Evolutionary conservation across 306 rosid species (phyloP), one percentile per base, ranked within the genome.

Genomic region (Quercus bicolor): DNA sequence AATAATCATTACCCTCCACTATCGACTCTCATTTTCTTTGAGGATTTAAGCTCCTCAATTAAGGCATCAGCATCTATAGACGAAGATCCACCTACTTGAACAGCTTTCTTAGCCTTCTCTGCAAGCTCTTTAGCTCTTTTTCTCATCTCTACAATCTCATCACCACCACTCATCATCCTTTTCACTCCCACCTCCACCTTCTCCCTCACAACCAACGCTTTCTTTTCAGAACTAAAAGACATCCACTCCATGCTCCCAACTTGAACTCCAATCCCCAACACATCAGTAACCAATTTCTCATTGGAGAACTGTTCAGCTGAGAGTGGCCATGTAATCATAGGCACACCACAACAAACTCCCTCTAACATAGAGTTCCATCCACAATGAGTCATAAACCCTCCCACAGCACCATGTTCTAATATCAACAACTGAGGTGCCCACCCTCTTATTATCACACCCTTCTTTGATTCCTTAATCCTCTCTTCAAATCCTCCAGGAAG

Each of bases 321-420:
- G 5, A 92, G 62, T 2, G 97, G 97, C 96, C 96, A 92, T 5
- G 94, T 87, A 5, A 81, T 77, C 97, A 90, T 86, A 1, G 94
- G 89, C 51, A 87, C 85, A 1, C 92, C 94, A 3, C 83, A 73
- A 1, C 83, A 74, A 37, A 89, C 66, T 4, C 90, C 85, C 76
- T 93, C 97, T 77, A 90, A 4, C 7, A 88, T 85, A 3, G 97
- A 92, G 45, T 92, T 92, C 96, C 97, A 92, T 5, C 97, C 96
- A 28, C 93, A 90, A 24, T 92, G 96, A 1, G 94, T 92, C 87
- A 92, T 60, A 28, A 89, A 92, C 34, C 94, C 97, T 21, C 89
- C 91, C 2, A 90, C 70, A 0, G 89, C 83, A 2, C 3, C 69
- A n/a, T 93, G 92, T 20, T 89, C 92, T 65, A 90, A 61, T 21